Conservation (phyloP, 768 basidiomycete species). For the Xerocomellus intermedius region DNA sequence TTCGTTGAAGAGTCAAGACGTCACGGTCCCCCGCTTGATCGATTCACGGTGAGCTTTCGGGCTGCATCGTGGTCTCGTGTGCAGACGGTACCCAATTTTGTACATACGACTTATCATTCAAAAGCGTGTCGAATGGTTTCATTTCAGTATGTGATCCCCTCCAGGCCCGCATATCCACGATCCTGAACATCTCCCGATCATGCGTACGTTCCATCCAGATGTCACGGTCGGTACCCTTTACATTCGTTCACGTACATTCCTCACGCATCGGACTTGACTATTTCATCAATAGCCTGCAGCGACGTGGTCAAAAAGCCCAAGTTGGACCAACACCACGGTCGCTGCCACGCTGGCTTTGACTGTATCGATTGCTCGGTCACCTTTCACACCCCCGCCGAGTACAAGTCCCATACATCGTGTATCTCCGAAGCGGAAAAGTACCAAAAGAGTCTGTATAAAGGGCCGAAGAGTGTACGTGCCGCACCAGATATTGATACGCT, state of each 20-base stretch:
- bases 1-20: neutral
- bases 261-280: neutral
- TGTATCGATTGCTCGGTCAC: slow-evolving; percentile 89
- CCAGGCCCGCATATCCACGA: neutral
- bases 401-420: slow-evolving; percentile 80
- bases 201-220: slow-evolving; percentile 43
- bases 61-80: neutral
- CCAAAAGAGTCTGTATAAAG: slow-evolving; percentile 82
- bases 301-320: slow-evolving; percentile 95
- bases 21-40: neutral
- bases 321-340: slow-evolving; percentile 69
- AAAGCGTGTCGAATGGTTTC: slow-evolving; percentile 54
- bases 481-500: neutral
- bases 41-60: neutral
- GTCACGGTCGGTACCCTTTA: slow-evolving; percentile 53
- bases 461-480: slow-evolving; percentile 51
- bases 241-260: neutral
- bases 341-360: slow-evolving; percentile 68
- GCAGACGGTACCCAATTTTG: neutral
- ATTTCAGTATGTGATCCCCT: slow-evolving; percentile 55
- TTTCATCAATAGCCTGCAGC: slow-evolving; percentile 53
- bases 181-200: neutral
- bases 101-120: neutral
- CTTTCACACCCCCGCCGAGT: slow-evolving; percentile 73
- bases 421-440: slow-evolving; percentile 94